Evolutionary conservation across 2,329 filamentous ascomycete species (phyloP).

Genomic region (Cladosporium phlei): DNA sequence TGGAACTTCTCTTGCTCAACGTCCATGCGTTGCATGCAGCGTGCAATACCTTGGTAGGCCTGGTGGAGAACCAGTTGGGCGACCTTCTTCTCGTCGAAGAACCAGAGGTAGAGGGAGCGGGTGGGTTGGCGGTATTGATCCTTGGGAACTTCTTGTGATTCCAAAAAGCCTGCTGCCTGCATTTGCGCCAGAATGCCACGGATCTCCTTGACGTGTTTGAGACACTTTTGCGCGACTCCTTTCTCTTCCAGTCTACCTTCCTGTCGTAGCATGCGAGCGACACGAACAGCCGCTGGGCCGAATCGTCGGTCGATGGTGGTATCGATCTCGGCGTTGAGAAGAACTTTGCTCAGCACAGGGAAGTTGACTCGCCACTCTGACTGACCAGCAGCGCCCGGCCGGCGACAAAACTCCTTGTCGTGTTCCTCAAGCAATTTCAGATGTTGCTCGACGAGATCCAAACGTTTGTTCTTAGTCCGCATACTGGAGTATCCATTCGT

Average conservation of each 20-base stretch:
- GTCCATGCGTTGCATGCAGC: slow-evolving; percentile 73
- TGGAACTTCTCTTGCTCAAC: slow-evolving; percentile 68
- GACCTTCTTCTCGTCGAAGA: slow-evolving; percentile 73
- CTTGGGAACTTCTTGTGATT: slow-evolving; percentile 89
- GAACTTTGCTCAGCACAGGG: slow-evolving; percentile 60
- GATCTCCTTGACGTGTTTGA: slow-evolving; percentile 81
- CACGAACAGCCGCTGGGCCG: slow-evolving; percentile 69
- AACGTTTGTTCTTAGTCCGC: slow-evolving; percentile 29
- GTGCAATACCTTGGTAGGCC: slow-evolving; percentile 83
- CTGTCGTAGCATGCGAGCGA: slow-evolving; percentile 78
- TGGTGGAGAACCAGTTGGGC: slow-evolving; percentile 68
- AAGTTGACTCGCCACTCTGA: slow-evolving; percentile 82
- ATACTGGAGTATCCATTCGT: slow-evolving; percentile 15
- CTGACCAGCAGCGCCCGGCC: slow-evolving; percentile 58
- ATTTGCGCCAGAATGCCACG: slow-evolving; percentile 79
- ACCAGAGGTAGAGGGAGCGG: slow-evolving; percentile 87
- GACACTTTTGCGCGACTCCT: slow-evolving; percentile 69
- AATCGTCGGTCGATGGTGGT: slow-evolving; percentile 73
- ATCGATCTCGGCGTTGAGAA: slow-evolving; percentile 77
- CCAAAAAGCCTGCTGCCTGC: slow-evolving; percentile 79
- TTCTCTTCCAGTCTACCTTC: slow-evolving; percentile 96
- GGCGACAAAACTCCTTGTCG: slow-evolving; percentile 62
- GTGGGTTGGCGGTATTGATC: slow-evolving; percentile 77
- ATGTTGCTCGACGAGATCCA: slow-evolving; percentile 65
- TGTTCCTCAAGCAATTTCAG: slow-evolving; percentile 68